Evolutionary conservation across 306 rosid genomes (phyloP).

Genomic region (Datisca glomerata): DNA sequence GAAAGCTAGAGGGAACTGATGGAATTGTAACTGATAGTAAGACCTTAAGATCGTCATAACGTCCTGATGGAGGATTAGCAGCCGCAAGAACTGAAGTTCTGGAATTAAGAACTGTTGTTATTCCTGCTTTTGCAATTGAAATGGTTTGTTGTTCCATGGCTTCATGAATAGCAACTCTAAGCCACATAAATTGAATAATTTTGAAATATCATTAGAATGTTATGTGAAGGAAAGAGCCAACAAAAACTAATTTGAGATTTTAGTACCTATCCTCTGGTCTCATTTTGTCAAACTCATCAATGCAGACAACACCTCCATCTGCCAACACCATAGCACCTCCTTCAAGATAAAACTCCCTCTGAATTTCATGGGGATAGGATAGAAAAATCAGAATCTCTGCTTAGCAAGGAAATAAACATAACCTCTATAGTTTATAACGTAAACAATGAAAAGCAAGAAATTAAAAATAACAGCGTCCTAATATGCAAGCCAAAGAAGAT

Average conservation of each 20-base stretch:
- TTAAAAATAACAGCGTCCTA: slow-evolving; percentile 1
- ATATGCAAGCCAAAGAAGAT: slow-evolving; percentile 11
- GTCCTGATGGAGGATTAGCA: slow-evolving; percentile 99
- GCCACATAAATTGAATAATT: slow-evolving; percentile 8
- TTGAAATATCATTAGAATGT: slow-evolving; percentile 1
- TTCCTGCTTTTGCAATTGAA: slow-evolving; percentile 98
- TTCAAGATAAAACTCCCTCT: slow-evolving; percentile 99
- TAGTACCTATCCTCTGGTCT: slow-evolving; percentile 95
- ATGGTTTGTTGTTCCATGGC: slow-evolving; percentile 99
- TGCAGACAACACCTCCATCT: slow-evolving; percentile 98
- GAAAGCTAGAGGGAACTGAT: not conserved
- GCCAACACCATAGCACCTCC: slow-evolving; percentile 99
- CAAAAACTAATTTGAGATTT: slow-evolving; percentile 10
- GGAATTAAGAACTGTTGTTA: slow-evolving; percentile 95
- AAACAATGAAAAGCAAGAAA: slow-evolving; percentile 9
- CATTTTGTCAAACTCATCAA: slow-evolving; percentile 99
- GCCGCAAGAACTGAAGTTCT: slow-evolving; percentile 99
- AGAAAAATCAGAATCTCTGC: slow-evolving; percentile 15
- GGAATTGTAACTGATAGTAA: not conserved
- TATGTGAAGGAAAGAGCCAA: slow-evolving; percentile 3
- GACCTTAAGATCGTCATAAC: slow-evolving; percentile 98
- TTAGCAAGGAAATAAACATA: not conserved
- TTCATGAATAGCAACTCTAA: slow-evolving; percentile 96
- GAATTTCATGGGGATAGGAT: slow-evolving; percentile 13
- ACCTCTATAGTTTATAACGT: not conserved